phyloP scores from a whole-genome alignment of 2,329 filamentous ascomycete species.

The Cordyceps cateniannulata region DNA sequence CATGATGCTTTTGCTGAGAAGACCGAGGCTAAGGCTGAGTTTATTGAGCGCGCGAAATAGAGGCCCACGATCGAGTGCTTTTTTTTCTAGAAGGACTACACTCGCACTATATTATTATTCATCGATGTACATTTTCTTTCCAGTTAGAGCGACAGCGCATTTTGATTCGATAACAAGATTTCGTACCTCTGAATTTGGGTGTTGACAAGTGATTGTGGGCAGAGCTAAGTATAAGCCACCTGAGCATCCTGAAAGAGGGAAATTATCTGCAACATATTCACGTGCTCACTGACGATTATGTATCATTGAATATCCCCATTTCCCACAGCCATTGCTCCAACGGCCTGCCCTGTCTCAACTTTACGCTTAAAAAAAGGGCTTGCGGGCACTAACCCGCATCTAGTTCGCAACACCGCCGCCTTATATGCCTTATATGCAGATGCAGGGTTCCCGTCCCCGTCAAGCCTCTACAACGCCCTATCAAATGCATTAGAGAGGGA shows the following conservation, averaged over 20 bases:
- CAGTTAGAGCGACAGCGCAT: constrained; percentile 1
- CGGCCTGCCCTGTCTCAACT: background rate
- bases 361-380: background rate
- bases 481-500: background rate
- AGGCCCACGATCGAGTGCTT: background rate
- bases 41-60: constrained; percentile 2
- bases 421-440: background rate
- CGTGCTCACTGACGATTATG: background rate
- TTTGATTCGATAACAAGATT: background rate
- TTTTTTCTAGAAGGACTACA: background rate
- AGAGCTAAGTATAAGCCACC: no score
- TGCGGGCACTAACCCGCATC: background rate
- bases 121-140: background rate
- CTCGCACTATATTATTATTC: background rate
- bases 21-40: background rate
- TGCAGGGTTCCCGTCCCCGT: background rate
- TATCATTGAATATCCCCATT: background rate
- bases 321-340: background rate
- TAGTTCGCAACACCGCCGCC: background rate
- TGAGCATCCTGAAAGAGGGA: no score
- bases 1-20: background rate
- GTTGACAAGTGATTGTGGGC: no score
- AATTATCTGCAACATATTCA: no score
- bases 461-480: background rate
- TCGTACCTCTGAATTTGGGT: background rate